Base-by-base conservation (phyloP, 129 eudicot species). In the Artemisia annua region DNA sequence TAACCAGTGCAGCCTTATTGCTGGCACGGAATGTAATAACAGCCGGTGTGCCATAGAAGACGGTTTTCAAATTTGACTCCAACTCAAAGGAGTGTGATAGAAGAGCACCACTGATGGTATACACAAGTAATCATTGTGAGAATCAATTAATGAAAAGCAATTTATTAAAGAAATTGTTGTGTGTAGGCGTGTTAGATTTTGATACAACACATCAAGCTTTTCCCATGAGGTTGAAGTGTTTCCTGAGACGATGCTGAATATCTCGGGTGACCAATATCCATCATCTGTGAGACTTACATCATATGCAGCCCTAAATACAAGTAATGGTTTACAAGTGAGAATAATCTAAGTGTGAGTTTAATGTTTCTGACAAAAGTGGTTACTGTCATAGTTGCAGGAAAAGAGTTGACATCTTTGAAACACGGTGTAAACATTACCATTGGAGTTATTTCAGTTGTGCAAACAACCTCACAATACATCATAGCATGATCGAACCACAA, bases 31-130 rank as follows among this genome's bases (percentile, higher is more conserved):
- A 94, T 72, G 81, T 90, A 54, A 94, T 70, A 59, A 90, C 83
- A 32, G 98, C 97, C 50, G 98, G 97, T 69, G 89, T 70, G 65
- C 89, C 91, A 66, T 90, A 80, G 26, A 87, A 88, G 46, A 79
- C 28, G 10, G 89, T 82, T 76, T 88, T 88, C 63, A 74, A 75
- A 60, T 69, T 87, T 20, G 93, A 84, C 72, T 87, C 96, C 80
- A 94, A 67, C 79, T 94, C 91, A 80, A 94, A 90, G 54, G 93
- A 79, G 80, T 87, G 97, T 50, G 98, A 90, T 18, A 90, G 67
- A 68, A 56, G 30, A 70, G 90, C 80, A 12, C 98, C 98, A 24
- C 98, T 87, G 86, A 46, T 12, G 35, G 78, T 53, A 10, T 72
- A 44, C 7, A 58, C 15, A 75, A 68, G 56, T 68, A 76, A 30